Percentiles rank a stretch among this genome's conserved stretches.
These are phyloP conservation scores for Diplodia sapinea DNA, from an alignment of 2,329 filamentous ascomycete species.

Conservation along the genomic window DNA sequence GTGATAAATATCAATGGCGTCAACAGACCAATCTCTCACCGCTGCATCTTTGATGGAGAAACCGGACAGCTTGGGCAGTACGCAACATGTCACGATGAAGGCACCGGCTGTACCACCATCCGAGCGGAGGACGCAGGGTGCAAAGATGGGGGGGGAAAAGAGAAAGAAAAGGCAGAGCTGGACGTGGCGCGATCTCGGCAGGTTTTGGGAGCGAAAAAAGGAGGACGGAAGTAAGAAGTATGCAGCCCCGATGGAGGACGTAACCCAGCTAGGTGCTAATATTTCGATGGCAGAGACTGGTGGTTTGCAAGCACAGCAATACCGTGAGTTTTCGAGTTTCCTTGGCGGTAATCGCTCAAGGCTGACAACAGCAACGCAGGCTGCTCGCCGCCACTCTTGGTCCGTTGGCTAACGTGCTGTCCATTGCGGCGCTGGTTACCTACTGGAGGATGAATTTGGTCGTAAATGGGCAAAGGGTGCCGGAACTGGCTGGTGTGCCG, in stretches of 20 bases:
- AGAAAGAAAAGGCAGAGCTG: neutral
- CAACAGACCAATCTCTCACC: neutral
- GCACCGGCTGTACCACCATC: neutral
- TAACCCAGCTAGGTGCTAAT: neutral
- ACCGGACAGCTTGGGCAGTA: slow-evolving; percentile 4
- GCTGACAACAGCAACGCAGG: slow-evolving; percentile 20
- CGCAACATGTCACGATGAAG: neutral
- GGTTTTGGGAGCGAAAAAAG: slow-evolving; percentile 15
- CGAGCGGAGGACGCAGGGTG: neutral
- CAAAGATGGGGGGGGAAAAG: neutral
- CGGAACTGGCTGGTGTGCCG: slow-evolving; percentile 62
- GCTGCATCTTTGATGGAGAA: neutral
- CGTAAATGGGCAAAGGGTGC: slow-evolving; percentile 53
- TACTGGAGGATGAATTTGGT: slow-evolving; percentile 72
- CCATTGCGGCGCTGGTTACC: slow-evolving; percentile 82
- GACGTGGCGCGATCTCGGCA: slow-evolving; percentile 1
- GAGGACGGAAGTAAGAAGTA: slow-evolving; percentile 22
- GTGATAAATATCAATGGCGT: neutral
- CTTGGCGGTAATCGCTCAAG: no score
- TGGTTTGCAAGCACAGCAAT: slow-evolving; percentile 49
- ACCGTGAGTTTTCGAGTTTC: slow-evolving; percentile 33
- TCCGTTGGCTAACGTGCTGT: slow-evolving; percentile 85
- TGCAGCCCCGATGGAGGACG: neutral
- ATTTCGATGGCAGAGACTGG: slow-evolving; percentile 40
- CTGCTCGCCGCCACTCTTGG: slow-evolving; percentile 84